Conservation (phyloP, 2,329 filamentous ascomycete species). For the Pyrenochaeta sp. region DNA sequence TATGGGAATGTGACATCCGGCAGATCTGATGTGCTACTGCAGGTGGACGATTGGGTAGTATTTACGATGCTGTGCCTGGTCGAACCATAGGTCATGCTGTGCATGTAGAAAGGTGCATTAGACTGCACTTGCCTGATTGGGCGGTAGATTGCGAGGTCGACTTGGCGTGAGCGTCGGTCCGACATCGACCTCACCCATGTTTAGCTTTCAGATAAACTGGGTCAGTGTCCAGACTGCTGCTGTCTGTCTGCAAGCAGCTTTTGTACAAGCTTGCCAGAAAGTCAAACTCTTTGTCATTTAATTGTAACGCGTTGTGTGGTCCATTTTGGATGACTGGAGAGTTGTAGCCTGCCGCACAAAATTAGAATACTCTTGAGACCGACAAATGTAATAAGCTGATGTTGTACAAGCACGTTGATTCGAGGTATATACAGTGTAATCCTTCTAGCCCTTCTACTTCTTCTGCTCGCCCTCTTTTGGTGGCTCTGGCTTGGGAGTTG, state of each 20-base stretch:
- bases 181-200: not conserved
- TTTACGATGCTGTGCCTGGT: not conserved
- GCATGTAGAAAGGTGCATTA: not conserved
- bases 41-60: not conserved
- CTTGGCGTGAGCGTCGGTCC: conserved; percentile 12
- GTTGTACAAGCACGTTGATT: conserved; percentile 35
- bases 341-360: not conserved
- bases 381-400: conserved; percentile 1
- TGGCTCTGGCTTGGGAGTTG: conserved; percentile 90
- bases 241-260: not conserved
- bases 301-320: no score
- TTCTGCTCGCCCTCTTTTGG: conserved; percentile 87
- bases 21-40: conserved; percentile 8
- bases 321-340: no score
- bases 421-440: conserved; percentile 52
- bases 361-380: not conserved
- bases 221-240: not conserved
- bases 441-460: conserved; percentile 69
- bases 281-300: not conserved
- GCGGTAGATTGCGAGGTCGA: conserved; percentile 20
- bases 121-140: conserved; percentile 14
- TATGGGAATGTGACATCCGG: conserved; percentile 1
- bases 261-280: not conserved
- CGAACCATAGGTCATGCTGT: not conserved
- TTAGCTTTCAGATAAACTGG: not conserved